A percentile compares a stretch with the other conserved stretches of the same genome.
Conservation (phyloP, 2,329 filamentous ascomycete species). For the Stachybotrys elegans region DNA sequence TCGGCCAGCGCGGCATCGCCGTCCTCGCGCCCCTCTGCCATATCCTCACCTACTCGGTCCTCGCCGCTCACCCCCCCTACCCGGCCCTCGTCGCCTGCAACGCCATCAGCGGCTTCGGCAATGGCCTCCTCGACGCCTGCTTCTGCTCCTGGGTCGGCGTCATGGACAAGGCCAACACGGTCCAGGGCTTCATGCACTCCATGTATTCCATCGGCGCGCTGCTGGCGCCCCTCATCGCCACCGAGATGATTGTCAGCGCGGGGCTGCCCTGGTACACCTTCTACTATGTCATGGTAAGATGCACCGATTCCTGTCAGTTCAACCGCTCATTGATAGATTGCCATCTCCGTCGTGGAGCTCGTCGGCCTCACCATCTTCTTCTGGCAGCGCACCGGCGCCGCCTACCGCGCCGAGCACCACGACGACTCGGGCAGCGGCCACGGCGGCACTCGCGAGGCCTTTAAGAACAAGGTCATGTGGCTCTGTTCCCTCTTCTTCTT, state of each 20-base stretch:
- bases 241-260: constrained; percentile 58
- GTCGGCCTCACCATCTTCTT: constrained; percentile 47
- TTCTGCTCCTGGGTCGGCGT: constrained; percentile 51
- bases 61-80: constrained; percentile 59
- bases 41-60: constrained; percentile 54
- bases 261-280: constrained; percentile 60
- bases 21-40: constrained; percentile 58
- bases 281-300: constrained; percentile 65
- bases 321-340: constrained; percentile 21
- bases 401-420: constrained; percentile 40
- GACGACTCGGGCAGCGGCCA: constrained; percentile 18
- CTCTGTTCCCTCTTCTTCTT: constrained; percentile 64
- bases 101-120: constrained; percentile 61
- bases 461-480: constrained; percentile 55
- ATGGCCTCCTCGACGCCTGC: constrained; percentile 53
- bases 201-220: constrained; percentile 63
- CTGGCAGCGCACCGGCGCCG: constrained; percentile 51
- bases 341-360: constrained; percentile 51
- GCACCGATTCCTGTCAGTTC: constrained; percentile 5
- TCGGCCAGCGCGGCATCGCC: constrained; percentile 63
- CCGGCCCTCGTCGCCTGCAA: constrained; percentile 59
- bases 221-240: constrained; percentile 59
- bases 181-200: constrained; percentile 61
- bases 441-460: constrained; percentile 29
- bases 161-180: constrained; percentile 63